Evolutionary conservation across 2,329 filamentous ascomycete species (phyloP).

Genomic region (Endoconidiophora polonica): DNA sequence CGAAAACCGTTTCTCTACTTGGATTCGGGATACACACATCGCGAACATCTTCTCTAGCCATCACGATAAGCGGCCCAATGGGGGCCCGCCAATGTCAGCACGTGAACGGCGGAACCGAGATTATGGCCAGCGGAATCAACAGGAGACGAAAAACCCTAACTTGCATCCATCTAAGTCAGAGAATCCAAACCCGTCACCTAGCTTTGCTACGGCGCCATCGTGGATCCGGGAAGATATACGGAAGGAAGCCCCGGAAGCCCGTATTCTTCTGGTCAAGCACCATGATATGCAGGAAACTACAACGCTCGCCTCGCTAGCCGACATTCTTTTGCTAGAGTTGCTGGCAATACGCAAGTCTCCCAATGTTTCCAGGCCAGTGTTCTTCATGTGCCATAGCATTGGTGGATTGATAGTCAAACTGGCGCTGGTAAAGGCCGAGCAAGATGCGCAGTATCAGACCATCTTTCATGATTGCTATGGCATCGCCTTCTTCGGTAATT

Average conservation of each 20-base stretch:
- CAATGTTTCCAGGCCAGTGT: slow-evolving; percentile 29
- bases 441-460: slow-evolving; percentile 22
- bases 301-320: slow-evolving; percentile 29
- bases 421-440: slow-evolving; percentile 32
- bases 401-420: slow-evolving; percentile 44
- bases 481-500: slow-evolving; percentile 40
- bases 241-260: slow-evolving; percentile 28
- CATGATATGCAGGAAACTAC: slow-evolving; percentile 25
- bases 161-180: slow-evolving; percentile 17
- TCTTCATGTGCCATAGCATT: slow-evolving; percentile 45
- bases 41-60: slow-evolving; percentile 30
- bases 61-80: slow-evolving; percentile 21
- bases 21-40: slow-evolving; percentile 28
- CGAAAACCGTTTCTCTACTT: slow-evolving; percentile 31
- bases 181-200: slow-evolving; percentile 14
- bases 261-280: slow-evolving; percentile 36
- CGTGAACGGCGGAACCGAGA: background rate
- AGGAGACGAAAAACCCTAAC: slow-evolving; percentile 14
- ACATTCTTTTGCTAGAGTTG: slow-evolving; percentile 30
- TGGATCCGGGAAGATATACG: slow-evolving; percentile 39
- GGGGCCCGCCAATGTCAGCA: background rate
- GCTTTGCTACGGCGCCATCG: slow-evolving; percentile 23
- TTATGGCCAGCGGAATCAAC: background rate
- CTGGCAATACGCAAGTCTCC: slow-evolving; percentile 19
- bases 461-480: slow-evolving; percentile 42